These are phyloP conservation scores for Jamesozyma rosinii DNA, from an alignment of 805 yeast species.

Conservation along the genomic window DNA sequence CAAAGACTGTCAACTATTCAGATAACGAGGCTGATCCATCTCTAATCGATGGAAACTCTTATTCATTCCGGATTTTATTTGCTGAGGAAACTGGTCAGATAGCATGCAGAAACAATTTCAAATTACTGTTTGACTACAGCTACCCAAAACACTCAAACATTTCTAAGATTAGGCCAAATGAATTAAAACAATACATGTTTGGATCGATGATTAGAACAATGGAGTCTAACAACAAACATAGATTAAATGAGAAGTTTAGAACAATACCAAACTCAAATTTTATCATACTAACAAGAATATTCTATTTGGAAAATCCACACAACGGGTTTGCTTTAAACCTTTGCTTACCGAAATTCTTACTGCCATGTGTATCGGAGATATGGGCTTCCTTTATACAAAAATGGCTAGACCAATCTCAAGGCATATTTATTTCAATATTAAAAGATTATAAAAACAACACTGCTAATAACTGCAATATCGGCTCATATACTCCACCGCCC, in stretches of 20 bases:
- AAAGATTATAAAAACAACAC: conserved; percentile 1
- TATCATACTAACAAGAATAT: conserved; percentile 29
- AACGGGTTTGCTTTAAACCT: conserved; percentile 30
- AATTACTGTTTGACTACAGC: conserved; percentile 28
- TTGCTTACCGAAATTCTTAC: conserved; percentile 22
- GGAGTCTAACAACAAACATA: conserved; percentile 12
- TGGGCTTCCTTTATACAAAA: conserved; percentile 25
- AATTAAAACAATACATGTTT: conserved; percentile 33
- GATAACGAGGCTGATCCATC: neutral
- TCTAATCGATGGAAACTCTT: conserved; percentile 2
- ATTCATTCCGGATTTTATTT: conserved; percentile 29
- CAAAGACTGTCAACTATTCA: conserved; percentile 7
- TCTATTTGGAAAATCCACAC: conserved; percentile 18
- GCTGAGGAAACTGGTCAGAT: conserved; percentile 34
- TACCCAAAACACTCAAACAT: conserved; percentile 16
- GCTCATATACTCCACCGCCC: neutral
- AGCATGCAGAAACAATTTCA: conserved; percentile 30
- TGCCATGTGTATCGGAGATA: conserved; percentile 26
- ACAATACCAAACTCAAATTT: conserved; percentile 24
- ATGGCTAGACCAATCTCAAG: conserved; percentile 27
- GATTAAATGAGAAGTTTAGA: conserved; percentile 23
- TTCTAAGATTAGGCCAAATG: conserved; percentile 25
- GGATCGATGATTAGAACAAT: conserved; percentile 33
- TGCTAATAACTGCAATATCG: neutral
- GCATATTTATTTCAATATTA: conserved; percentile 4